Evolutionary conservation across 129 eudicot species (phyloP).

Genomic region (Helichrysum umbraculigerum): DNA sequence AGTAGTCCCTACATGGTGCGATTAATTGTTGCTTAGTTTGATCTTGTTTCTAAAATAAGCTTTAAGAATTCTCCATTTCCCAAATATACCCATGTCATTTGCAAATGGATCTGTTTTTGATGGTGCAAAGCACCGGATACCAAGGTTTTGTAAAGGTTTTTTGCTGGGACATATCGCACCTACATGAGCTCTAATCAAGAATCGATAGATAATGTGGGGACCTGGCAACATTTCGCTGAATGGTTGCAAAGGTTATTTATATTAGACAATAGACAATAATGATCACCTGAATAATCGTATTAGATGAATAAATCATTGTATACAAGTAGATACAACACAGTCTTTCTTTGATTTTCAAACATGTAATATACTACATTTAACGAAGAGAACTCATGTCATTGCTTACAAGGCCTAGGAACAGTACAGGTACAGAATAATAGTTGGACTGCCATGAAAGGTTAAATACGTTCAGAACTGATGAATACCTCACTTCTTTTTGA

Average conservation of each 20-base stretch:
- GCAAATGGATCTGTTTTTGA: background rate
- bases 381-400: background rate
- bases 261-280: background rate
- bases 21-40: background rate
- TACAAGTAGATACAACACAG: background rate
- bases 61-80: too few relatives aligned
- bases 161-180: too few relatives aligned
- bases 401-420: constrained; percentile 17
- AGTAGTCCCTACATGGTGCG: background rate
- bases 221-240: too few relatives aligned
- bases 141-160: background rate
- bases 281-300: background rate
- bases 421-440: constrained; percentile 20
- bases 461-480: constrained; percentile 3
- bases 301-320: background rate
- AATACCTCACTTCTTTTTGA: background rate
- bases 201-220: too few relatives aligned
- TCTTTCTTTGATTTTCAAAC: background rate
- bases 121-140: background rate
- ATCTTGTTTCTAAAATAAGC: background rate
- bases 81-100: background rate
- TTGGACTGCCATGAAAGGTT: constrained; percentile 4
- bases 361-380: background rate
- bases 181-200: too few relatives aligned
- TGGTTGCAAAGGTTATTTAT: too few relatives aligned